These are phyloP conservation scores for Bolboschoenoplectus hybrid DNA, from an alignment of 202 grass and related monocot genomes.

Conservation along the genomic window DNA sequence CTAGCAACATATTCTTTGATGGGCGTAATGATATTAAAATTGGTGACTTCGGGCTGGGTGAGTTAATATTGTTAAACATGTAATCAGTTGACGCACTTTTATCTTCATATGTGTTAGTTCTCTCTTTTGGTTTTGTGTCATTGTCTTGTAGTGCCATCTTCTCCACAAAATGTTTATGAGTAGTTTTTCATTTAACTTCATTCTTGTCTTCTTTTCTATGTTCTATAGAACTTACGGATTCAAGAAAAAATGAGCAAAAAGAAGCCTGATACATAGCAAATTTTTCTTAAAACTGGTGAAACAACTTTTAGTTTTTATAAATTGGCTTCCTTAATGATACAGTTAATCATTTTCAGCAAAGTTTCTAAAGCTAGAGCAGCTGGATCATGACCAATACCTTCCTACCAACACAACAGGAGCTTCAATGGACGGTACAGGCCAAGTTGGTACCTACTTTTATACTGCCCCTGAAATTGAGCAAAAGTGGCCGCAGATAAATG, in stretches of 20 bases:
- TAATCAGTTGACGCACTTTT: constrained; percentile 32
- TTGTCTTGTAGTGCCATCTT: background rate
- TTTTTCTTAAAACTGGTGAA: constrained; percentile 30
- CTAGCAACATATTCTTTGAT: constrained; percentile 99
- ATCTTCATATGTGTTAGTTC: constrained; percentile 31
- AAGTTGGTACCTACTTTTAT: constrained; percentile 98
- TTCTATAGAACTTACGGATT: background rate
- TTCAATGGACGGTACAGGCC: constrained; percentile 90
- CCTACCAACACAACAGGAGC: constrained; percentile 72
- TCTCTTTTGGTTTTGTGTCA: constrained; percentile 20
- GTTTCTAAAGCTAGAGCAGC: constrained; percentile 87
- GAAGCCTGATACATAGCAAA: background rate
- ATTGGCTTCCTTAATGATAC: constrained; percentile 27
- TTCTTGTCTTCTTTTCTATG: constrained; percentile 1
- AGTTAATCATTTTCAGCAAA: constrained; percentile 60
- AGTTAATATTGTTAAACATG: constrained; percentile 40
- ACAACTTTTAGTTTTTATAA: constrained; percentile 35
- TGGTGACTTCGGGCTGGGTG: constrained; percentile 97
- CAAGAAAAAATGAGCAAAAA: background rate
- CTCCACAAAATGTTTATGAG: background rate
- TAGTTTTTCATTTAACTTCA: constrained; percentile 19
- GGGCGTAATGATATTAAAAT: constrained; percentile 97
- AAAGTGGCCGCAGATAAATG: constrained; percentile 96
- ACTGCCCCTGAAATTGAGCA: constrained; percentile 93
- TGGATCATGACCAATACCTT: constrained; percentile 89